Evolutionary conservation across 768 basidiomycete genomes (phyloP).

Genomic region (Piloderma croceum): DNA sequence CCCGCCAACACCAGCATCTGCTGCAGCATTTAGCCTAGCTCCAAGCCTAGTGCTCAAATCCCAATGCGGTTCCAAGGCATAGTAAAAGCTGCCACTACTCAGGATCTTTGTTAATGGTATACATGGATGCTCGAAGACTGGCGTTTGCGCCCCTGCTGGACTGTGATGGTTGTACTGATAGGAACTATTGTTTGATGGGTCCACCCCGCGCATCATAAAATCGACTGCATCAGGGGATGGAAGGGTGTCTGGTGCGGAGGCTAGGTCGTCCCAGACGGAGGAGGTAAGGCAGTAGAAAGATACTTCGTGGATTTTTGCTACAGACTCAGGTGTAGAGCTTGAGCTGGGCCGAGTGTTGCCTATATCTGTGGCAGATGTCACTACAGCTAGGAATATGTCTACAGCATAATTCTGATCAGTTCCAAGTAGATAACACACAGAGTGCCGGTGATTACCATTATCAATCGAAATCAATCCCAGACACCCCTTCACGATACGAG

Average conservation of each 20-base stretch:
- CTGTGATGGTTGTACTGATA: constrained; percentile 48
- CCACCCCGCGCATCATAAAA: constrained; percentile 34
- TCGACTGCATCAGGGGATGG: constrained; percentile 56
- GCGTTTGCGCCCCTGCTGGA: constrained; percentile 35
- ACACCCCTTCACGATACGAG: constrained; percentile 72
- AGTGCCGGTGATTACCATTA: constrained; percentile 42
- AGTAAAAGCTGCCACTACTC: constrained; percentile 91
- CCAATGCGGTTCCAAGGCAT: constrained; percentile 77
- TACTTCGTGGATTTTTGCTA: constrained; percentile 83
- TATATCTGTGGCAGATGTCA: constrained; percentile 70
- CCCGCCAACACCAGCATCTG: constrained; percentile 11
- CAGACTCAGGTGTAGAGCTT: constrained; percentile 49
- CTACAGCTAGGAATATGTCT: constrained; percentile 85
- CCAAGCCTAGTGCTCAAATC: constrained; percentile 83
- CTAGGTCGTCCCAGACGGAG: constrained; percentile 76
- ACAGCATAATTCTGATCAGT: constrained; percentile 6
- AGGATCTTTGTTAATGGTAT: constrained; percentile 84
- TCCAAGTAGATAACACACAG: neutral
- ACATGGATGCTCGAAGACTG: constrained; percentile 88
- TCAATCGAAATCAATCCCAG: constrained; percentile 75
- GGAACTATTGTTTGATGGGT: too few relatives aligned
- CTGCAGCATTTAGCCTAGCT: constrained; percentile 47
- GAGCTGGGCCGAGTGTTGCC: constrained; percentile 64
- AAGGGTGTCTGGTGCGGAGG: constrained; percentile 45
- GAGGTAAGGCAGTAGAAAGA: constrained; percentile 85